Conservation (phyloP, 2,329 filamentous ascomycete species). For the Boeremia lycopersici region DNA sequence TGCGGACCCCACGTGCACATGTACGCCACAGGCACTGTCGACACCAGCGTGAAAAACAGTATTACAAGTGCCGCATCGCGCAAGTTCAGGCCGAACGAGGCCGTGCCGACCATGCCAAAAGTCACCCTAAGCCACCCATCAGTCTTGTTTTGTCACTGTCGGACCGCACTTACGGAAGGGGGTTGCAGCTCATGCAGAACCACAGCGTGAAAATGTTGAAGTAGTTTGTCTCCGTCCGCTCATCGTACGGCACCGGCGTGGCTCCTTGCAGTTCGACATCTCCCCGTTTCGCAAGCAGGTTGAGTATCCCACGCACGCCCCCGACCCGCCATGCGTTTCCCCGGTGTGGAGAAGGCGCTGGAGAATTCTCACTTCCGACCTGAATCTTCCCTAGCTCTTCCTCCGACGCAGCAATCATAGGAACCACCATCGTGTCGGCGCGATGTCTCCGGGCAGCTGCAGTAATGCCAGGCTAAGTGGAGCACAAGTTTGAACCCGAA, state of each 20-base stretch:
- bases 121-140: constrained; percentile 53
- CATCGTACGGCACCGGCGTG: constrained; percentile 61
- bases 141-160: not conserved
- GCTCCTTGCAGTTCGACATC: constrained; percentile 54
- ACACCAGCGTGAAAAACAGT: constrained; percentile 66
- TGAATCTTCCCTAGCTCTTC: constrained; percentile 16
- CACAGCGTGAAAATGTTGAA: constrained; percentile 66
- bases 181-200: constrained; percentile 63
- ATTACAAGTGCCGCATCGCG: constrained; percentile 65
- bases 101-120: constrained; percentile 67
- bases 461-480: constrained; percentile 4
- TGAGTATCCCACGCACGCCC: constrained; percentile 24
- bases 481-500: constrained; percentile 6
- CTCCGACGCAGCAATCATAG: constrained; percentile 17
- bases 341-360: not conserved
- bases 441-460: not conserved
- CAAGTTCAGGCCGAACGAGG: constrained; percentile 61
- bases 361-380: constrained; percentile 4
- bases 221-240: constrained; percentile 60
- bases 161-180: constrained; percentile 59
- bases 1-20: constrained; percentile 64
- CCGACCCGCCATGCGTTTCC: constrained; percentile 13
- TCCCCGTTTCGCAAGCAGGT: constrained; percentile 28
- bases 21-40: constrained; percentile 61
- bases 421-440: constrained; percentile 15